phyloP scores from a whole-genome alignment of 2,329 filamentous ascomycete species.

The Leptoxyphium fumago region DNA sequence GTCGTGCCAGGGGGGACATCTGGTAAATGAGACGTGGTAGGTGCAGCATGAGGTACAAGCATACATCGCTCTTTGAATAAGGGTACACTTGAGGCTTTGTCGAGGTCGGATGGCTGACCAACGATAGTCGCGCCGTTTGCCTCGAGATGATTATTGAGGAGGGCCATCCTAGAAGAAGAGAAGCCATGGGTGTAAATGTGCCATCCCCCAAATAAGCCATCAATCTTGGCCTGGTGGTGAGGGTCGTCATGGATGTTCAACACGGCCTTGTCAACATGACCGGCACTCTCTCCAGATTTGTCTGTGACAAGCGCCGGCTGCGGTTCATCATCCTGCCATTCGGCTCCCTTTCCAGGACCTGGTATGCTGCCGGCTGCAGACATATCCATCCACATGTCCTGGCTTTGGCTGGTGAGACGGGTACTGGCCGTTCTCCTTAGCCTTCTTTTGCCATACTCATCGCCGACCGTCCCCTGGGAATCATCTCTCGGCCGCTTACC shows the following conservation, averaged over 20 bases:
- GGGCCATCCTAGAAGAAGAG: constrained; percentile 7
- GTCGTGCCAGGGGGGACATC: constrained; percentile 18
- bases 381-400: constrained; percentile 84
- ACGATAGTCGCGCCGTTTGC: constrained; percentile 18
- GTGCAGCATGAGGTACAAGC: constrained; percentile 22
- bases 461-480: constrained; percentile 11
- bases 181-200: constrained; percentile 17
- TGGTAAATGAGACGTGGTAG: constrained; percentile 14
- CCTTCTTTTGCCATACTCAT: constrained; percentile 49
- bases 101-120: constrained; percentile 9
- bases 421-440: constrained; percentile 75
- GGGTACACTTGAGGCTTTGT: constrained; percentile 6
- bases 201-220: constrained; percentile 17
- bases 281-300: background rate
- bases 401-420: constrained; percentile 64
- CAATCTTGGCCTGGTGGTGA: constrained; percentile 1
- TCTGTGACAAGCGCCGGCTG: background rate
- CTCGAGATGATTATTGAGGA: constrained; percentile 10
- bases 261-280: background rate
- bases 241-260: background rate
- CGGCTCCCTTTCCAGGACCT: background rate
- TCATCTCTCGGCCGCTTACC: constrained; percentile 47
- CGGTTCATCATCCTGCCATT: background rate
- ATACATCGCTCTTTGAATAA: constrained; percentile 8
- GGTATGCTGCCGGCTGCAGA: constrained; percentile 28